These are phyloP conservation scores for Wickerhamiella slavikovae DNA, from an alignment of 805 yeast species.

Conservation along the genomic window DNA sequence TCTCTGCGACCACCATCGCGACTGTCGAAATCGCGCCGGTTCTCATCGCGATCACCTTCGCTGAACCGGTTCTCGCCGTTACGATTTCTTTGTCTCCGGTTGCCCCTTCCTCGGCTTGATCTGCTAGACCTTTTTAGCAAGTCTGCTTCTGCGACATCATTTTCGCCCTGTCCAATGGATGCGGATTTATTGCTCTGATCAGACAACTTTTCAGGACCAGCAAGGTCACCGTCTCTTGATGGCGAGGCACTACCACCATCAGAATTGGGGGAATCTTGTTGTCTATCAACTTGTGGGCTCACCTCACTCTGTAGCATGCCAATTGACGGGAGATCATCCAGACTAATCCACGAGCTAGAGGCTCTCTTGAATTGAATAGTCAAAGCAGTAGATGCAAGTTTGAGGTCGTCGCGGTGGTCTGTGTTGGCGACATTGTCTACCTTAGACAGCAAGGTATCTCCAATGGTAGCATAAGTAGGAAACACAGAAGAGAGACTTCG, in stretches of 20 bases:
- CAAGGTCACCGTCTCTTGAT: neutral
- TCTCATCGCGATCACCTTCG: neutral
- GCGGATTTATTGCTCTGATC: conserved; percentile 7
- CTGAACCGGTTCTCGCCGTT: neutral
- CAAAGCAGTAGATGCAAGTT: neutral
- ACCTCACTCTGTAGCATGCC: neutral
- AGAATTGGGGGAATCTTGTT: neutral
- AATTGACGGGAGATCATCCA: neutral
- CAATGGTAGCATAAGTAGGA: no score
- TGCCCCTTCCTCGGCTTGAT: neutral
- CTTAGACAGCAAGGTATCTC: no score
- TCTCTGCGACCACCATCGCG: neutral
- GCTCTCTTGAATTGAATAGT: neutral
- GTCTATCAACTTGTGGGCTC: neutral
- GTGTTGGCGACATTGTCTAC: no score
- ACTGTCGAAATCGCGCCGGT: neutral
- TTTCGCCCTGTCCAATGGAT: neutral
- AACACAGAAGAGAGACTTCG: no score
- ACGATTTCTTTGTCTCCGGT: neutral
- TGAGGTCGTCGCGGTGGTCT: no score
- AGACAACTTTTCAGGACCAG: conserved; percentile 7
- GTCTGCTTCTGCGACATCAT: neutral
- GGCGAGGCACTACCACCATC: no score
- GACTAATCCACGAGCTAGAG: neutral
- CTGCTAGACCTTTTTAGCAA: neutral